Evolutionary conservation across 2,329 filamentous ascomycete species (phyloP).

Genomic region (Leptoxyphium fumago): DNA sequence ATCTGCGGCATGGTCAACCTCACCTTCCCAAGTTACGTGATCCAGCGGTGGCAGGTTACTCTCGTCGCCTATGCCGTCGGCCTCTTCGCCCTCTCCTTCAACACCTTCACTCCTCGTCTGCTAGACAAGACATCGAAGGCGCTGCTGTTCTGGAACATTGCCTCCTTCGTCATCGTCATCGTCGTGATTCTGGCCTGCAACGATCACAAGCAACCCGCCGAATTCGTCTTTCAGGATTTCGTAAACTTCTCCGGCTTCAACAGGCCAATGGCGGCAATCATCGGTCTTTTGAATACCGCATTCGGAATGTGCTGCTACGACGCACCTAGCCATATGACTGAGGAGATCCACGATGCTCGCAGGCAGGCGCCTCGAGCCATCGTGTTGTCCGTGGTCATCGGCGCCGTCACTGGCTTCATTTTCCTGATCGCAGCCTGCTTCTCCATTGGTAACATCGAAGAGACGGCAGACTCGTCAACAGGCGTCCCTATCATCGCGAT

Average conservation of each 20-base stretch:
- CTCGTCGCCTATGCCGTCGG: conserved; percentile 38
- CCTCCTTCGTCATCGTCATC: conserved; percentile 37
- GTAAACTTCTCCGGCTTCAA: conserved; percentile 39
- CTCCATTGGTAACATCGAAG: conserved; percentile 42
- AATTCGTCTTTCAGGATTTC: conserved; percentile 42
- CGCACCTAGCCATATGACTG: conserved; percentile 32
- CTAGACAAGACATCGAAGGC: conserved; percentile 37
- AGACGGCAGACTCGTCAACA: conserved; percentile 34
- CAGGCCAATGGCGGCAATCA: conserved; percentile 41
- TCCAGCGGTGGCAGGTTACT: conserved; percentile 42
- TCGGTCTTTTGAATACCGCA: conserved; percentile 43
- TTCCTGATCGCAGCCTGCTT: conserved; percentile 47
- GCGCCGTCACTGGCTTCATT: conserved; percentile 40
- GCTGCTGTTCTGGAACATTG: conserved; percentile 39
- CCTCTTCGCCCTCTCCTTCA: conserved; percentile 29
- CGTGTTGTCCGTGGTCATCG: conserved; percentile 39
- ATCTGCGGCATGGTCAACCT: conserved; percentile 40
- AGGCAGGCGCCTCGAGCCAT: conserved; percentile 42
- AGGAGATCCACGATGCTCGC: conserved; percentile 38
- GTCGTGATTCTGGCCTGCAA: conserved; percentile 39
- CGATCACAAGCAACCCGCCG: conserved; percentile 34
- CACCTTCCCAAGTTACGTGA: conserved; percentile 35
- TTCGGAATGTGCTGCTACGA: conserved; percentile 48
- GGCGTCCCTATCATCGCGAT: conserved; percentile 42
- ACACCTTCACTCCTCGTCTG: conserved; percentile 35